phyloP scores from a whole-genome alignment of 2,329 filamentous ascomycete genomes.

The Neopestalotiopsis rosae region DNA sequence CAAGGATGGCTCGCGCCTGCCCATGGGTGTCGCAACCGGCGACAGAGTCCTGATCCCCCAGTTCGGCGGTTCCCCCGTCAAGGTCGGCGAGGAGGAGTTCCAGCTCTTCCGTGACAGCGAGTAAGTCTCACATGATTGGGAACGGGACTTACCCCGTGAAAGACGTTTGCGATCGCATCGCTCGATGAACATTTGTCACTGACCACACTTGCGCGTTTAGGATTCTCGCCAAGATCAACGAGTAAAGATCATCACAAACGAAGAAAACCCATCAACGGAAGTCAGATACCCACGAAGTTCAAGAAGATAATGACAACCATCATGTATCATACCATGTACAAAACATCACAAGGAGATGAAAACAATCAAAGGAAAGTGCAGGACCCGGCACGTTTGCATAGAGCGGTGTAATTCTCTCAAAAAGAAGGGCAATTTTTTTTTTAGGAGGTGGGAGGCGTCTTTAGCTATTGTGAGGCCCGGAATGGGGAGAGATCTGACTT shows the following conservation, averaged over 20 bases:
- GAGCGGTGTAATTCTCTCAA: slow-evolving; percentile 25
- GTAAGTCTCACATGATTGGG: slow-evolving; percentile 62
- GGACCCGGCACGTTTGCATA: slow-evolving; percentile 28
- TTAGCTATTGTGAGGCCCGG: slow-evolving; percentile 14
- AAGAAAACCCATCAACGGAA: neutral
- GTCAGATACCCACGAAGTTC: slow-evolving; percentile 16
- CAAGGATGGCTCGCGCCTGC: slow-evolving; percentile 86
- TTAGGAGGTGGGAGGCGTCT: slow-evolving; percentile 23
- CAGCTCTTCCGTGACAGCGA: slow-evolving; percentile 96
- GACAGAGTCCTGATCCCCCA: slow-evolving; percentile 96
- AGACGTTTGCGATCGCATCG: neutral
- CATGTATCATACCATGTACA: slow-evolving; percentile 35
- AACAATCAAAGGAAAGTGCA: slow-evolving; percentile 24
- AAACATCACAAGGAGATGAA: slow-evolving; percentile 14
- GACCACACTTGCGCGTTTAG: slow-evolving; percentile 50
- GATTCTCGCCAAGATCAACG: slow-evolving; percentile 98
- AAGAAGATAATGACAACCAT: slow-evolving; percentile 30
- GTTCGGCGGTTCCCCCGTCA: slow-evolving; percentile 93
- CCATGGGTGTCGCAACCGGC: slow-evolving; percentile 81
- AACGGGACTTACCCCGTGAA: no score
- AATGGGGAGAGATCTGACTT: neutral
- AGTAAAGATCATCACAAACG: slow-evolving; percentile 65
- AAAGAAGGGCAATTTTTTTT: slow-evolving; percentile 16
- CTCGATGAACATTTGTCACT: slow-evolving; percentile 22
- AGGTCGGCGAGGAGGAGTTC: slow-evolving; percentile 97